Base-by-base conservation (phyloP, 805 yeast species). In the Cyberlindnera suaveolens region DNA sequence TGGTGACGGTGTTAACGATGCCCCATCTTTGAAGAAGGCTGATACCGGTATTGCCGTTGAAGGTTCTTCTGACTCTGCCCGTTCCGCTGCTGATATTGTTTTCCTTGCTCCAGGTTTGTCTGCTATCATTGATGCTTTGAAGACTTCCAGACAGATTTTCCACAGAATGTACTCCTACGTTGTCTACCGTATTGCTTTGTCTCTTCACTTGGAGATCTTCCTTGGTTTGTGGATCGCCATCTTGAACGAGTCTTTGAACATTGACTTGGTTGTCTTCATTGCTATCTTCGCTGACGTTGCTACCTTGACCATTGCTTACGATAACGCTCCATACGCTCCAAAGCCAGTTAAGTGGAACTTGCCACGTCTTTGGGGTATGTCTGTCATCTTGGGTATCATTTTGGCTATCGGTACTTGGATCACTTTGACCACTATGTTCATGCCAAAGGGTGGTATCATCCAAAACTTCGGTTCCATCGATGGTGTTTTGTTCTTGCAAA, bases 1-100 rank as follows among this genome's bases (percentile, higher is more conserved):
- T 77, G 96, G 96, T 85, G 96, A 88, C 68, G 96, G 96, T 86
- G 96, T 88, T 67, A 88, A 88, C 78, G 96, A 88, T 74, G 96
- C 96, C 62, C 96, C 96, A 64, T 88, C 96, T 54, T 80, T 88
- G 74, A 88, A 88, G 88, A 88, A 88, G 80, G 95, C 95, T 61
- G 89, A 82, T 64, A 80, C 86, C 57, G 97, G 97, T 83, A 89
- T 89, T 77, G 96, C 97, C 64, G 96, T 88, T 70, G 96, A 88
- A 77, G 96, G 96, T 82, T 90, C 96, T 63, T 85, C 96, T 59
- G 96, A 87, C 75, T 91, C 95, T 70, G 96, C 96, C 57, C 82
- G 93, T 77, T 86, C 95, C 62, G 96, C 96, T 72, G 90, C 96
- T 63, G 96, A 87, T 75, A 87, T 87, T 72, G 96, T 87, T 67